A percentile compares a stretch with the other conserved stretches of the same genome.
phyloP scores from a whole-genome alignment of 2,329 filamentous ascomycete species.

The Mariannaea elegans region DNA sequence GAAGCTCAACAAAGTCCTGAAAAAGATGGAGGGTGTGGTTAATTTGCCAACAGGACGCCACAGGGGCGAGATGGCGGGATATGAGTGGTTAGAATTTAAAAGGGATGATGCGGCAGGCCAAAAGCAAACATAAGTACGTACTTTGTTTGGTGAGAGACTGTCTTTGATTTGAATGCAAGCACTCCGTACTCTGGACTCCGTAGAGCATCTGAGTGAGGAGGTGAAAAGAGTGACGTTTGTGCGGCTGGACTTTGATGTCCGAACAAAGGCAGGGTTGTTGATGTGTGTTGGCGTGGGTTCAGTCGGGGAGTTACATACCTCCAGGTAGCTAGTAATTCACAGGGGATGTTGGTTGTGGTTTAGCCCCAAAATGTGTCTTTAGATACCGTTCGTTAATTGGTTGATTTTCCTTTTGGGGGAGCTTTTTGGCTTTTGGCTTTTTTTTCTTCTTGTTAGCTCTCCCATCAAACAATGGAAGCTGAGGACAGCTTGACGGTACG shows the following conservation, averaged over 20 bases:
- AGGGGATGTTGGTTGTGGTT: neutral
- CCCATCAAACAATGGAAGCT: neutral
- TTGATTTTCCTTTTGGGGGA: neutral
- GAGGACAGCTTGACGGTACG: too few species aligned
- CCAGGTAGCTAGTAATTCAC: too few species aligned
- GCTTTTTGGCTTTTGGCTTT: neutral
- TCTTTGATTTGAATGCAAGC: too few species aligned
- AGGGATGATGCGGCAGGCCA: neutral
- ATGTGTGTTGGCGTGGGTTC: neutral
- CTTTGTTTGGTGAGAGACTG: too few species aligned
- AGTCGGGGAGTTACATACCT: too few species aligned
- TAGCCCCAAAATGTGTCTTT: too few species aligned
- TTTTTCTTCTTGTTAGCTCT: neutral
- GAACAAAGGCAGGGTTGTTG: neutral
- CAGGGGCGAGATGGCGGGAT: neutral
- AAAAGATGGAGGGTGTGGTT: neutral
- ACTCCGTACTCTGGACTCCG: too few species aligned
- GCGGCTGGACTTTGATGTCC: constrained; percentile 7
- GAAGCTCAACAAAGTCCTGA: neutral
- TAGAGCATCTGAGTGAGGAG: too few species aligned
- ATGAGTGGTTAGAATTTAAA: constrained; percentile 6
- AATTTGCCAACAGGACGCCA: constrained; percentile 18
- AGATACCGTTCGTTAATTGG: neutral
- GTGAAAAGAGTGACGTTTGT: too few species aligned
- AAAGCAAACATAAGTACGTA: too few species aligned